A percentile compares a stretch with the other conserved stretches of the same genome.
These are phyloP conservation scores for Neocatenulostroma microsporum DNA, from an alignment of 2,329 filamentous ascomycete genomes.

Conservation along the genomic window DNA sequence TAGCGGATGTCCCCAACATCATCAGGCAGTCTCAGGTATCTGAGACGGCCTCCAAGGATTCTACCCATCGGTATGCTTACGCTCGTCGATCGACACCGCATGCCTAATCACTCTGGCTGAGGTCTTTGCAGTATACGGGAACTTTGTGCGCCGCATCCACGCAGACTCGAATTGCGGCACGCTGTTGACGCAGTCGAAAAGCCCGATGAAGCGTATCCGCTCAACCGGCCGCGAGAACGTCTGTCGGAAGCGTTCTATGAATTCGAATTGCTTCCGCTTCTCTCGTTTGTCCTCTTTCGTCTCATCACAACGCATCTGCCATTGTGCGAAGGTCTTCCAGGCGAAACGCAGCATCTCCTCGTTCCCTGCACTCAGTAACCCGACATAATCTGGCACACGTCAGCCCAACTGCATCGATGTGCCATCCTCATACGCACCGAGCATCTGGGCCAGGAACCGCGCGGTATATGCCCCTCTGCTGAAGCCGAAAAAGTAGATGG, in stretches of 20 bases:
- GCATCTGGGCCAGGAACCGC: constrained; percentile 52
- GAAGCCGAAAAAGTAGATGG: constrained; percentile 31
- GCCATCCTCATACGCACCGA: neutral
- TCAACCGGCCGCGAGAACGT: constrained; percentile 71
- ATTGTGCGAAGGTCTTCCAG: constrained; percentile 65
- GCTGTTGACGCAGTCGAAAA: constrained; percentile 45
- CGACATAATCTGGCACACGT: constrained; percentile 56
- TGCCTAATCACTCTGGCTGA: constrained; percentile 56
- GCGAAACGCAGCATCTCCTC: constrained; percentile 72
- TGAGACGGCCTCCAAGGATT: too few species aligned
- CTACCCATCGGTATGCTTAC: too few species aligned
- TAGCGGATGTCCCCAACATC: too few species aligned
- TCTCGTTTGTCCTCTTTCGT: constrained; percentile 40
- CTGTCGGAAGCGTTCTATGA: constrained; percentile 72
- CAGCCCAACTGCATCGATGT: neutral
- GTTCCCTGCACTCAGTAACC: constrained; percentile 70
- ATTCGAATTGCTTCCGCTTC: constrained; percentile 58
- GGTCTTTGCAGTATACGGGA: constrained; percentile 56
- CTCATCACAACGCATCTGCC: constrained; percentile 52
- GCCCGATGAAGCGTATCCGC: constrained; percentile 65
- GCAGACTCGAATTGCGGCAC: constrained; percentile 61
- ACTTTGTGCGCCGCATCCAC: constrained; percentile 73
- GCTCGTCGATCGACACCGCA: constrained; percentile 59
- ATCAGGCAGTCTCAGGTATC: too few species aligned
- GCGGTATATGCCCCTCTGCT: constrained; percentile 30